Base-by-base conservation (phyloP, 257 asterid species). In the Ophiorrhiza pumila region DNA sequence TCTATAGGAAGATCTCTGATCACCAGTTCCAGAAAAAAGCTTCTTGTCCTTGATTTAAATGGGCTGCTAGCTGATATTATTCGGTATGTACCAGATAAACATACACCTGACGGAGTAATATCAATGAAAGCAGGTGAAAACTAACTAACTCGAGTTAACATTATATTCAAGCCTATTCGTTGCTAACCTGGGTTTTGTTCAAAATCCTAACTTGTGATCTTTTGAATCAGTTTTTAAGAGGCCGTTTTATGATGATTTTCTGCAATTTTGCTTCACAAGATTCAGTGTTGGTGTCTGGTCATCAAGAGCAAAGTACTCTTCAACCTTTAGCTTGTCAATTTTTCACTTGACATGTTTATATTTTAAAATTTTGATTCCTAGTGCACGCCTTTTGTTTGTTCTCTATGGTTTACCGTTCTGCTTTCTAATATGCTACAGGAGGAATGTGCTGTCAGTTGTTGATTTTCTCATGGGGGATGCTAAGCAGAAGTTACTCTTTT, bases 31-130 rank as follows among this genome's bases (percentile, higher is more conserved):
- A 71, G 70, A 71, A 92, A 85, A 81, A 92, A 92, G 81, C 96
- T 90, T 83, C 96, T 92, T 61, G 98, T 92, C 46, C 98, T 92
- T 71, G 97, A 90, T 80, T 74, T 92, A 69, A 92, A 90, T 77
- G 97, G 97, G 58, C 85, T 92, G 60, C 91, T 92, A 65, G 86
- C 89, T 68, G 90, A 88, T 77, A 89, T 90, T 75, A 80, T 77
- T 42, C 77, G 89, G n/a, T 74, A 71, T 25, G 84, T 87, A 64
- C 92, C 94, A 64, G 81, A 84, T 60, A 78, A 80, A 71, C 80
- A 76, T 58, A 83, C 80, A 11, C 86, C 90, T 6, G 89, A 87
- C 67, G 83, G 68, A 46, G 81, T 86, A 42, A 82, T 92, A 78
- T 60, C 78, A 45, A 80, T 73, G 81, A 92, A 85, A 86, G 89